Base-by-base conservation (phyloP, 2,329 filamentous ascomycete species). In the Pyricularia sp. region DNA sequence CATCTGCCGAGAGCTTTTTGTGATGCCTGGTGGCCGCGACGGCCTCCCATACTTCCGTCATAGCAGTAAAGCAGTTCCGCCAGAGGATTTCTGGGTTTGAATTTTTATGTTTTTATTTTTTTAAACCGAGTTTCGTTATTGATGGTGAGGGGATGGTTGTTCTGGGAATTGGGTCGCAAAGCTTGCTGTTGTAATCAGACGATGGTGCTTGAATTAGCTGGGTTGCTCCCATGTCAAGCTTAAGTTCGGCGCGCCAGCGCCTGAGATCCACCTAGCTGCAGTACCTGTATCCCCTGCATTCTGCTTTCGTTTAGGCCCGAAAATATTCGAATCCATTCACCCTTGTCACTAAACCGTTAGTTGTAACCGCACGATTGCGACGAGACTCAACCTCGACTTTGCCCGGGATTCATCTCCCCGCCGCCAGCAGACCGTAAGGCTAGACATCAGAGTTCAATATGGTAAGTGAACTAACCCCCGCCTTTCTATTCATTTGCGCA, bases 1-100 rank as follows among this genome's bases (percentile, higher is more conserved):
- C 77, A 19, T 76, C 71, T 53, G 74, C 72, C 66, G 79, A 80
- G 57, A 57, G 24, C 4, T 31, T 33, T 24, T 74, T 71, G 33
- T 68, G 65, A 30, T 68, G 66, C 63, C 64, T 68, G 59, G 64
- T 65, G 33, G 66, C 66, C 33, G 67, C 65, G 26, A 69, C 55
- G 24, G 69, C 67, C 26, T 69, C 66, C 63, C 68, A 66, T 31
- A 70, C 65, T 44, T 72, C 71, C 16, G 69, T 66, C 67, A 73
- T 71, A 12, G 55, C 24, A 28, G 12, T 13, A 28, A 28, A 33
- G 33, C 33, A 35, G 12, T 35, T 35, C 4, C 33, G 12, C 33
- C 12, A 9, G 13, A 35, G 3, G 1, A 35, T 35, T 35, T 35
- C 13, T 35, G 13, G 12, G 26, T 26, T 26, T 26, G 26, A 26